Percentiles rank a stretch among this genome's conserved stretches.
phyloP scores from a whole-genome alignment of 345 rosid genomes.

The Aethionema arabicum region DNA sequence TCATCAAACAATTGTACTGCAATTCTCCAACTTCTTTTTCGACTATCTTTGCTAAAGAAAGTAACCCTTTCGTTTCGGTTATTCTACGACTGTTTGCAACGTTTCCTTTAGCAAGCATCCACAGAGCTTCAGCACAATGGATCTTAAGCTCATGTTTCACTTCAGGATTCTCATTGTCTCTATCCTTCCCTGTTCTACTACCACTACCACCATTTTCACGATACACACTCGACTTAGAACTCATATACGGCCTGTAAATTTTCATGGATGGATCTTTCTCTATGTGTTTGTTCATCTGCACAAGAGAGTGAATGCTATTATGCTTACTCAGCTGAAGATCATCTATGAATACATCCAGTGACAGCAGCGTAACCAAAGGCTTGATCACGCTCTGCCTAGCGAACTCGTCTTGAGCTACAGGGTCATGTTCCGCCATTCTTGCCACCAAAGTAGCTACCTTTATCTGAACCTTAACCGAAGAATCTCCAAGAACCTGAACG shows the following conservation, averaged over 20 bases:
- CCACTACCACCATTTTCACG: slow-evolving; percentile 42
- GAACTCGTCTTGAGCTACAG: slow-evolving; percentile 74
- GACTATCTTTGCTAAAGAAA: slow-evolving; percentile 79
- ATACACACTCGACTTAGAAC: slow-evolving; percentile 45
- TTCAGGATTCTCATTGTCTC: slow-evolving; percentile 72
- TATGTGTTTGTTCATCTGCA: slow-evolving; percentile 69
- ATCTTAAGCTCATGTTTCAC: slow-evolving; percentile 63
- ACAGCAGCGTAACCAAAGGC: slow-evolving; percentile 70
- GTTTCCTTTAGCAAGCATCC: slow-evolving; percentile 83
- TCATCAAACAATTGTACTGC: slow-evolving; percentile 78
- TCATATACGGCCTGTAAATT: slow-evolving; percentile 40
- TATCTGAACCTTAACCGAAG: slow-evolving; percentile 68
- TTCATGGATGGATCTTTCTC: slow-evolving; percentile 31
- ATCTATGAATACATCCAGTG: slow-evolving; percentile 62
- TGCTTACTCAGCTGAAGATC: slow-evolving; percentile 55
- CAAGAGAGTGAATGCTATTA: slow-evolving; percentile 68
- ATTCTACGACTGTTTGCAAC: slow-evolving; percentile 69
- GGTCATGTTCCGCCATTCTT: slow-evolving; percentile 69
- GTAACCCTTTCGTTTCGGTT: slow-evolving; percentile 90
- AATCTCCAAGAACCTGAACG: slow-evolving; percentile 63
- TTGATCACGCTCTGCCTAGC: slow-evolving; percentile 77
- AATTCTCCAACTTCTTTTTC: slow-evolving; percentile 67
- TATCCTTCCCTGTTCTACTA: slow-evolving; percentile 49
- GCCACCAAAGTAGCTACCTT: slow-evolving; percentile 65
- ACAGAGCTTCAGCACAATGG: slow-evolving; percentile 65